Conservation (phyloP, 352 stramenopile genomes). For the Plasmopara viticola region DNA sequence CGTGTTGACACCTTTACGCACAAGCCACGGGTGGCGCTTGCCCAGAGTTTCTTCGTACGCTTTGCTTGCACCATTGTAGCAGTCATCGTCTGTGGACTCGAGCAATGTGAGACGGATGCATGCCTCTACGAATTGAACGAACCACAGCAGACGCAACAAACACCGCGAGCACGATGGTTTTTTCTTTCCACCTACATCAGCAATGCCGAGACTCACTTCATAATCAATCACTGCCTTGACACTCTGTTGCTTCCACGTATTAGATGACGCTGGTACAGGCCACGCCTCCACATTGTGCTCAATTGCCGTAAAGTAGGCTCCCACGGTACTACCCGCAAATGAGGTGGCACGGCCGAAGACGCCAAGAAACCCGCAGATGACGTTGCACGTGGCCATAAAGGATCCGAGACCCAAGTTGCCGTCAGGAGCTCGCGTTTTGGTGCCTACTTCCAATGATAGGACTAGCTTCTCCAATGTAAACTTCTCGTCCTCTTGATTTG, state of each 20-base stretch:
- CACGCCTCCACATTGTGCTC: slow-evolving; percentile 50
- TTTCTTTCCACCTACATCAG: slow-evolving; percentile 72
- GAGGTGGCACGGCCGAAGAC: slow-evolving; percentile 77
- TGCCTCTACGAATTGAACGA: slow-evolving; percentile 79
- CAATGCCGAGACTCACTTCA: slow-evolving; percentile 56
- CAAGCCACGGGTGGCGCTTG: slow-evolving; percentile 74
- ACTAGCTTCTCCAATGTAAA: slow-evolving; percentile 49
- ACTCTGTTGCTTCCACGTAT: slow-evolving; percentile 48
- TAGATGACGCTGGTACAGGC: slow-evolving; percentile 18
- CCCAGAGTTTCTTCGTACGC: slow-evolving; percentile 82
- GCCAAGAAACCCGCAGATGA: slow-evolving; percentile 65
- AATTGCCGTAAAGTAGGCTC: slow-evolving; percentile 68
- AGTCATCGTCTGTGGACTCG: slow-evolving; percentile 61
- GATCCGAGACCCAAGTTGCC: slow-evolving; percentile 34
- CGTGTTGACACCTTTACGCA: slow-evolving; percentile 78
- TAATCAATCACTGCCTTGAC: slow-evolving; percentile 50
- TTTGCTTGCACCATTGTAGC: slow-evolving; percentile 53
- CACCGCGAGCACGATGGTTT: slow-evolving; percentile 72
- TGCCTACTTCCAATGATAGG: slow-evolving; percentile 28
- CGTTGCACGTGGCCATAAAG: slow-evolving; percentile 51
- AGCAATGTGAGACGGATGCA: slow-evolving; percentile 63
- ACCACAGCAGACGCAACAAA: slow-evolving; percentile 71
- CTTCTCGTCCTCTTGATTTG: slow-evolving; percentile 25
- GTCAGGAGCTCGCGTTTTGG: slow-evolving; percentile 22
- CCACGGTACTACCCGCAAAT: slow-evolving; percentile 71